phyloP scores from a whole-genome alignment of 345 rosid genomes.

The Pugionium cornutum region DNA sequence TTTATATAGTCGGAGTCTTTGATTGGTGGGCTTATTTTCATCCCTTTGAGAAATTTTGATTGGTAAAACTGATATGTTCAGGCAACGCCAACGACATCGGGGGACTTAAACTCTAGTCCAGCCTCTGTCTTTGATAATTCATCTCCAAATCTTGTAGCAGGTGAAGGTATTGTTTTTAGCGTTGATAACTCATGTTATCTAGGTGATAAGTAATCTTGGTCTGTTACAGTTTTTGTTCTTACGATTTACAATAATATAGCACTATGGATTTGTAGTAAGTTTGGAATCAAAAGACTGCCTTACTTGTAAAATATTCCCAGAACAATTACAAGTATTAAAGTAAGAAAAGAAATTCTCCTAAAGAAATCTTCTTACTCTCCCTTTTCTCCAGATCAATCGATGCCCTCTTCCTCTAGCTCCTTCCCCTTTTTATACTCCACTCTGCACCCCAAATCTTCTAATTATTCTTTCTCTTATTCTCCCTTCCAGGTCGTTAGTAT shows the following conservation, averaged over 20 bases:
- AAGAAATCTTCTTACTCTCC: no score
- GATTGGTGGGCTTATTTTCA: constrained; percentile 18
- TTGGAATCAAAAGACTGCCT: no score
- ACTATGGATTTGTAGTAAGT: constrained; percentile 17
- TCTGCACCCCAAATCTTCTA: no score
- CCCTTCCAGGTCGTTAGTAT: no score
- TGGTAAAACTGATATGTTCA: constrained; percentile 48
- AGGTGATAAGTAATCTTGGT: constrained; percentile 44
- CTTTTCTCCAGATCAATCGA: no score
- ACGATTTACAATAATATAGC: not conserved
- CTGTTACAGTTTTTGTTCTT: not conserved
- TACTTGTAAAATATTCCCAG: no score
- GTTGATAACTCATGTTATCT: constrained; percentile 43
- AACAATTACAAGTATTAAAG: no score
- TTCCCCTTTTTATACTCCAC: no score
- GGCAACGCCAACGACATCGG: constrained; percentile 64
- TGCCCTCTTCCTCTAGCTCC: no score
- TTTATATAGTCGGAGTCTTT: not conserved
- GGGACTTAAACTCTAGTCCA: constrained; percentile 74
- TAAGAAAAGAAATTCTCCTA: no score
- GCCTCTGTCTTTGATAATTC: constrained; percentile 65
- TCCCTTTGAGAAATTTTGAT: constrained; percentile 6
- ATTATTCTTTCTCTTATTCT: no score
- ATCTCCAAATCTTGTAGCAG: constrained; percentile 47
- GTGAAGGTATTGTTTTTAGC: constrained; percentile 67